A percentile compares a stretch with the other conserved stretches of the same genome.
Evolutionary conservation across 129 eudicot species (phyloP).

Genomic region (Deinandra increscens): DNA sequence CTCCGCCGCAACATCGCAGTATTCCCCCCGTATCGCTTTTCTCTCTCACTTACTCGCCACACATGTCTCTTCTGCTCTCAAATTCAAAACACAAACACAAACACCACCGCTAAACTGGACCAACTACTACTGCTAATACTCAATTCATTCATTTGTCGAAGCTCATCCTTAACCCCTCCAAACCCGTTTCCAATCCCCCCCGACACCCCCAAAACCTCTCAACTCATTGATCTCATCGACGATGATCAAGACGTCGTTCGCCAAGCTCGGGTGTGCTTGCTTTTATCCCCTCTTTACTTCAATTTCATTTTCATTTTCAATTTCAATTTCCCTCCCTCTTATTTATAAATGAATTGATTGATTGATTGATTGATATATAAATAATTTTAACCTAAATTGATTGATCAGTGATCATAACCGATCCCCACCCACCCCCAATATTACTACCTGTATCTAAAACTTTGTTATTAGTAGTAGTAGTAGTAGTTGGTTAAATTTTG

Average conservation of each 20-base stretch:
- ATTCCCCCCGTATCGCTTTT: constrained; percentile 24
- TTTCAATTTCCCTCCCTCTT: no score
- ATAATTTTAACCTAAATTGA: not conserved
- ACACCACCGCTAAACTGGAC: constrained; percentile 1
- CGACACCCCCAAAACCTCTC: constrained; percentile 20
- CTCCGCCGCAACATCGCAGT: constrained; percentile 36
- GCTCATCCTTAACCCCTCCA: constrained; percentile 20
- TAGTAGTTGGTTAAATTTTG: no score
- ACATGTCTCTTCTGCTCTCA: constrained; percentile 14
- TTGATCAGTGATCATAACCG: not conserved
- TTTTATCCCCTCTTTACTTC: constrained; percentile 5
- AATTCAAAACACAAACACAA: no score
- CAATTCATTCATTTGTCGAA: constrained; percentile 24
- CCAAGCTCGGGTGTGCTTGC: constrained; percentile 58
- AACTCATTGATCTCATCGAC: constrained; percentile 25
- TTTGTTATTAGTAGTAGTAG: no score
- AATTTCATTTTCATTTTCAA: no score
- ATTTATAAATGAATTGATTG: no score
- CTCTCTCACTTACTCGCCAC: constrained; percentile 33
- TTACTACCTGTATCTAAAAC: constrained; percentile 27
- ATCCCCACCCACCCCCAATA: not conserved
- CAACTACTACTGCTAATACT: no score
- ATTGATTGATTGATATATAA: no score
- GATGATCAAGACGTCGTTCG: constrained; percentile 30
- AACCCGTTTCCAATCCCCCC: constrained; percentile 24